A percentile compares a stretch with the other conserved stretches of the same genome.
phyloP scores from a whole-genome alignment of 2,329 filamentous ascomycete genomes.

The Blastomyces emzantsi region DNA sequence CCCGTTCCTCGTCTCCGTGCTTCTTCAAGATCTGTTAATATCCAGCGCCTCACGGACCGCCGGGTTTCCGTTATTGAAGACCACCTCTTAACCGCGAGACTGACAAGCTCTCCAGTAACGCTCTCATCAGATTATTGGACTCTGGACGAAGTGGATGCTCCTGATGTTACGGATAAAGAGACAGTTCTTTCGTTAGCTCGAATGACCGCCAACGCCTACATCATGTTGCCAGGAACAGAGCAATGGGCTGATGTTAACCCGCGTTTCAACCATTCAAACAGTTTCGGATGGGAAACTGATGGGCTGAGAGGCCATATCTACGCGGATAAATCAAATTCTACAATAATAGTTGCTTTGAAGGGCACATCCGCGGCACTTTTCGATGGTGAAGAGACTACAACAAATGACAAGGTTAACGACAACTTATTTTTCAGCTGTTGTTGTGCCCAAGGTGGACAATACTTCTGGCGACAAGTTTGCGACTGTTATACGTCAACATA shows the following conservation, averaged over 20 bases:
- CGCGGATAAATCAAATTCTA: slow-evolving; percentile 74
- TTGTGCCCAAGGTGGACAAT: slow-evolving; percentile 86
- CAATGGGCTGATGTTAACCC: slow-evolving; percentile 77
- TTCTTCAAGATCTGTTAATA: slow-evolving; percentile 57
- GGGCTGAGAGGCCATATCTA: slow-evolving; percentile 89
- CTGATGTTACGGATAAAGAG: slow-evolving; percentile 75
- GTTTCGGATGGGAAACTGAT: slow-evolving; percentile 89
- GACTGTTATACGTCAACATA: slow-evolving; percentile 83
- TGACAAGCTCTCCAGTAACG: slow-evolving; percentile 56
- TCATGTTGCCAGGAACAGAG: slow-evolving; percentile 57
- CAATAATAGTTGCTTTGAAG: slow-evolving; percentile 85
- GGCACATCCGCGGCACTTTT: slow-evolving; percentile 86
- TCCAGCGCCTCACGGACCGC: slow-evolving; percentile 74
- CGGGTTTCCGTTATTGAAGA: slow-evolving; percentile 67
- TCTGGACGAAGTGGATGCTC: slow-evolving; percentile 65
- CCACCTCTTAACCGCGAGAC: slow-evolving; percentile 63
- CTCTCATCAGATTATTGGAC: slow-evolving; percentile 73
- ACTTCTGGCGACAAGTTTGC: slow-evolving; percentile 84
- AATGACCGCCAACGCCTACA: slow-evolving; percentile 86
- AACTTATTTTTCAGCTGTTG: slow-evolving; percentile 98
- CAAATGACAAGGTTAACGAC: slow-evolving; percentile 95
- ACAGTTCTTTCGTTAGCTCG: slow-evolving; percentile 76
- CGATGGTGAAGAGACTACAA: slow-evolving; percentile 93
- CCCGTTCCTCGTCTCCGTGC: slow-evolving; percentile 48
- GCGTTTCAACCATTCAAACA: slow-evolving; percentile 73